Base-by-base conservation (phyloP, 73 alveolate genomes). In the Symbiodinium natans region DNA sequence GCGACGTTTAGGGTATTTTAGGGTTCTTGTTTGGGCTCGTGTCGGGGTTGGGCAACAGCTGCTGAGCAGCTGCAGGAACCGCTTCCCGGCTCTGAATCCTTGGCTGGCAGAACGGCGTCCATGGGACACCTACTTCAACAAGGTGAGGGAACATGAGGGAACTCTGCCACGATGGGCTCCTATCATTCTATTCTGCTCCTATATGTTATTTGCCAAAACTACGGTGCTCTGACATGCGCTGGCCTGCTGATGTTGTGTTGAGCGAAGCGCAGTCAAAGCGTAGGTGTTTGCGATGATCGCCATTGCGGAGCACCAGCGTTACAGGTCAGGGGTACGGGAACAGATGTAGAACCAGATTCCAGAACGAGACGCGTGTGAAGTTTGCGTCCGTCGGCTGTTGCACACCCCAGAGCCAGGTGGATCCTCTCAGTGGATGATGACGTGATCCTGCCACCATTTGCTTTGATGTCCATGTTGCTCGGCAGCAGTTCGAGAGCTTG, bases 121-220 rank as follows among this genome's bases (percentile, higher is more conserved):
- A 31, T 36, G 21, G 38, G 93, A 88, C 86, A 88, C 68, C 73
- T 88, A 88, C 95, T 88, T 63, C 95, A 88, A 88, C 86, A 88
- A 88, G 95, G 71, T 15, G n/a, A 52, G 71, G n/a, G n/a, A n/a
- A n/a, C n/a, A n/a, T n/a, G n/a, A n/a, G n/a, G n/a, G n/a, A n/a
- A n/a, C n/a, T n/a, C n/a, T n/a, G n/a, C n/a, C n/a, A n/a, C n/a
- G n/a, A n/a, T n/a, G n/a, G n/a, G n/a, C n/a, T n/a, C n/a, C n/a
- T n/a, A n/a, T n/a, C n/a, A n/a, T n/a, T n/a, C n/a, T n/a, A n/a
- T n/a, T n/a, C n/a, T n/a, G n/a, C n/a, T n/a, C n/a, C n/a, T n/a
- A n/a, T n/a, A n/a, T n/a, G n/a, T n/a, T n/a, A n/a, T n/a, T n/a
- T n/a, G n/a, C n/a, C n/a, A n/a, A n/a, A n/a, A n/a, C n/a, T n/a